A percentile compares a stretch with the other conserved stretches of the same genome.
phyloP scores from a whole-genome alignment of 768 basidiomycete species.

The Rhodotorula diobovata region DNA sequence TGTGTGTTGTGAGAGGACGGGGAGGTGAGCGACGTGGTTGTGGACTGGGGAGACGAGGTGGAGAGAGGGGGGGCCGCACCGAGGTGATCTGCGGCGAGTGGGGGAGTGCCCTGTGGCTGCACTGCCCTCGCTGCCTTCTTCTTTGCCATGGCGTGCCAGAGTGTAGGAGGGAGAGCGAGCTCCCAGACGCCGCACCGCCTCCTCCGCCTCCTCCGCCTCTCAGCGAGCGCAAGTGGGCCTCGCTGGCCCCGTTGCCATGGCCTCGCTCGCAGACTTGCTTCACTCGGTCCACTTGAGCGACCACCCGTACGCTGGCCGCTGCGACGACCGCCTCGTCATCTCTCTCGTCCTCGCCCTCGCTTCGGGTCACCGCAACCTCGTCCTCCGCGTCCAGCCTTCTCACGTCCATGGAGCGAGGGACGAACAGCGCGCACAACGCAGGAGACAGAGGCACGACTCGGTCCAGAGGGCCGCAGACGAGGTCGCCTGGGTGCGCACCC shows the following conservation, averaged over 20 bases:
- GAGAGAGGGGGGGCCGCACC: background rate
- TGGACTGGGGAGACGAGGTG: background rate
- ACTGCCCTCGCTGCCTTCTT: background rate
- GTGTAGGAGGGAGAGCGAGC: background rate
- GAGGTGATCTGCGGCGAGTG: background rate
- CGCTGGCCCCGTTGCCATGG: background rate
- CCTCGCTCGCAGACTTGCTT: background rate
- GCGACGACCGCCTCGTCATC: conserved; percentile 5
- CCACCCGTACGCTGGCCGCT: background rate
- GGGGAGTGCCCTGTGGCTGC: background rate
- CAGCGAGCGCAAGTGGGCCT: no score
- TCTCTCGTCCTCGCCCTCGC: background rate
- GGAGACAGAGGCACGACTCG: background rate
- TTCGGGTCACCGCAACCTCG: background rate
- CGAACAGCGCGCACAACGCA: background rate
- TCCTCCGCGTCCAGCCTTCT: background rate
- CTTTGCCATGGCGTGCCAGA: background rate
- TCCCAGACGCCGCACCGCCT: no score
- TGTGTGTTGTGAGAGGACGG: background rate
- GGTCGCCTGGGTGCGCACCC: conserved; percentile 2
- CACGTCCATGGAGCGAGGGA: no score
- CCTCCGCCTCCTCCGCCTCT: no score
- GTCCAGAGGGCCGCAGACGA: background rate
- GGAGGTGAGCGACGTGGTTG: background rate
- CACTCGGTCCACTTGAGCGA: background rate